phyloP scores from a whole-genome alignment of 257 asterid genomes.

The Fraxinus excelsior region DNA sequence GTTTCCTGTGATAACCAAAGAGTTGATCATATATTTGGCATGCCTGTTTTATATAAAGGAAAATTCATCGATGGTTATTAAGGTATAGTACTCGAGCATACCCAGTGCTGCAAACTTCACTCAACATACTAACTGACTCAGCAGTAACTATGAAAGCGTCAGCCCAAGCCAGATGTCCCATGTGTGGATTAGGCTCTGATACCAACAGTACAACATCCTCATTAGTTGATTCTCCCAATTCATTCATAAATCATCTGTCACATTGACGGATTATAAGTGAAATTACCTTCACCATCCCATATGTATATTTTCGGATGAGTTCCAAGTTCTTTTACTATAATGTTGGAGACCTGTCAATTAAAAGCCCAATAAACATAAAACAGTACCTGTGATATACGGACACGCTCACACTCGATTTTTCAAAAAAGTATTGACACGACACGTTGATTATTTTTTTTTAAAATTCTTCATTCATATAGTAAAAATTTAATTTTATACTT shows the following conservation, averaged over 20 bases:
- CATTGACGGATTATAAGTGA: background rate
- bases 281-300: constrained; percentile 93
- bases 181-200: constrained; percentile 90
- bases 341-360: constrained; percentile 52
- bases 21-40: constrained; percentile 20
- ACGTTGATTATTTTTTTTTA: too few relatives aligned
- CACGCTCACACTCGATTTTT: too few relatives aligned
- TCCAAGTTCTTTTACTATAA: constrained; percentile 76
- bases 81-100: constrained; percentile 32
- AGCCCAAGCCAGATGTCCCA: constrained; percentile 98
- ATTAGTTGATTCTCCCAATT: constrained; percentile 29
- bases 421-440: too few relatives aligned
- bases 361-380: constrained; percentile 17
- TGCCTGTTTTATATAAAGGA: constrained; percentile 9
- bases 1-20: constrained; percentile 63
- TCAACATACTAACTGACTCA: constrained; percentile 93
- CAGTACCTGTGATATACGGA: background rate
- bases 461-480: too few relatives aligned
- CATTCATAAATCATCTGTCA: constrained; percentile 14
- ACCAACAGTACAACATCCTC: constrained; percentile 19
- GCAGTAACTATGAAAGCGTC: constrained; percentile 87
- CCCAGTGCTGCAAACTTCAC: constrained; percentile 99
- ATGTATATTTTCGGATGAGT: constrained; percentile 71
- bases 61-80: constrained; percentile 21
- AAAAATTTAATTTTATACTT: too few relatives aligned